Evolutionary conservation across 2,329 filamentous ascomycete species (phyloP), one percentile per base, ranked within the genome.

Genomic region (Botrytis pseudocinerea): DNA sequence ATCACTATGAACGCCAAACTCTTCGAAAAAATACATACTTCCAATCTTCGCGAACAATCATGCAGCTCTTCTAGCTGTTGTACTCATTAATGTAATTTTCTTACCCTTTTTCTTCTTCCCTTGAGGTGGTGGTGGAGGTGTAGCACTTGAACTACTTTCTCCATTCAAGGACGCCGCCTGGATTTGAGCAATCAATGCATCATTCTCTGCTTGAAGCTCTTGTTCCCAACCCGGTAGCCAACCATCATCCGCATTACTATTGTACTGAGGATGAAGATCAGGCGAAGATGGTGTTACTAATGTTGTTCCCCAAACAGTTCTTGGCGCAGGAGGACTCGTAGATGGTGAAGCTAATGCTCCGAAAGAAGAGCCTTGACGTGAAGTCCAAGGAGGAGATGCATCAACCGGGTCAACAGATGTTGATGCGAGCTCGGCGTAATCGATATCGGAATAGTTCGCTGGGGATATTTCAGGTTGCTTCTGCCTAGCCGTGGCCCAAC

Each of bases 281-380:
- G 90, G 89, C 5, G 89, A 90, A 0, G 83, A 83, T 0, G 89
- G 84, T 3, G 84, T 80, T 4, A 97, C 84, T 0, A 88, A 89
- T 5, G 88, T 86, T 0, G 95, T 98, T n/a, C 95, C 95, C 95
- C 95, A 98, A 0, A 98, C 93, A 0, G 95, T 98, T 75, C 90
- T 90, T 59, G 88, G 85, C 0, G 90, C 89, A 10, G 89, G 91
- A 0, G 95, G 94, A 75, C 93, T 97, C 1, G 93, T 95, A 6
- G 93, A 95, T 77, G 95, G 90, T 1, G 91, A 91, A 0, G 93
- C 92, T 35, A 97, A 83, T 3, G 89, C 88, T 48, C 87, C 87
- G 78, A 93, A 94, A 0, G 88, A 89, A 20, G 86, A 85, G 32
- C 88, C 85, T 65, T 87, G 85, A 0, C 88, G 88, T 16, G 89